phyloP scores from a whole-genome alignment of 768 basidiomycete species.

The Tricholoma sp. region DNA sequence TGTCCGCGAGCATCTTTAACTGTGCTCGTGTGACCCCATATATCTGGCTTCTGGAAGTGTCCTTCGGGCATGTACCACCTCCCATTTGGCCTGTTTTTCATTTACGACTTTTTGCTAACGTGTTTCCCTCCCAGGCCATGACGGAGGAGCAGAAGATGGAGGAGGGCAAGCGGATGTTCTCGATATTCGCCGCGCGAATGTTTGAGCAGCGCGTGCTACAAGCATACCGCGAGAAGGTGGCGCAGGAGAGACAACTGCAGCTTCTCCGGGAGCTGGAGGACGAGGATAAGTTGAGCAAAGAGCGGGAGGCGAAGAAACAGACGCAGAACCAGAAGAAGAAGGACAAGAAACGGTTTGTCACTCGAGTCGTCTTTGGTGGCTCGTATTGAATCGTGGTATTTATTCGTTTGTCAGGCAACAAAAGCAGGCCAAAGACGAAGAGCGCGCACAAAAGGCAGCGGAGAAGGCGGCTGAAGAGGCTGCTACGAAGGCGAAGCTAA shows the following conservation, averaged over 20 bases:
- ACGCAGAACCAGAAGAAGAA: slow-evolving; percentile 99
- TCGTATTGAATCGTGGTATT: slow-evolving; percentile 9
- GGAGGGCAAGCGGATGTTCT: slow-evolving; percentile 99
- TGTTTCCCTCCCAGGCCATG: slow-evolving; percentile 47
- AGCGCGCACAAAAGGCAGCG: slow-evolving; percentile 75
- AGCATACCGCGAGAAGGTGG: slow-evolving; percentile 94
- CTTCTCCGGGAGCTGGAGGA: slow-evolving; percentile 93
- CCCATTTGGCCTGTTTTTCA: neutral
- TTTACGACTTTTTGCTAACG: neutral
- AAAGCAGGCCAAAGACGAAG: slow-evolving; percentile 90
- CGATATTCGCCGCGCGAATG: slow-evolving; percentile 98
- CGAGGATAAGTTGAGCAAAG: slow-evolving; percentile 82
- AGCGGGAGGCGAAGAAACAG: slow-evolving; percentile 90
- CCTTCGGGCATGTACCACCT: neutral
- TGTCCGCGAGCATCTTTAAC: neutral
- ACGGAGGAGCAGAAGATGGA: slow-evolving; percentile 99
- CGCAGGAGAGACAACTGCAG: slow-evolving; percentile 91
- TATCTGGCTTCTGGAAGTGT: neutral
- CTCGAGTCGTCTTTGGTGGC: slow-evolving; percentile 7
- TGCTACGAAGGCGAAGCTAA: slow-evolving; percentile 68
- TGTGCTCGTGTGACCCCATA: neutral
- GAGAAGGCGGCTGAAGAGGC: slow-evolving; percentile 87
- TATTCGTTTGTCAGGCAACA: slow-evolving; percentile 57
- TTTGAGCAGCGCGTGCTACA: slow-evolving; percentile 98
- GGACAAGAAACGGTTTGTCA: slow-evolving; percentile 78